These are phyloP conservation scores for Pyrenochaeta sp. DNA, from an alignment of 2,329 filamentous ascomycete species.

Conservation along the genomic window DNA sequence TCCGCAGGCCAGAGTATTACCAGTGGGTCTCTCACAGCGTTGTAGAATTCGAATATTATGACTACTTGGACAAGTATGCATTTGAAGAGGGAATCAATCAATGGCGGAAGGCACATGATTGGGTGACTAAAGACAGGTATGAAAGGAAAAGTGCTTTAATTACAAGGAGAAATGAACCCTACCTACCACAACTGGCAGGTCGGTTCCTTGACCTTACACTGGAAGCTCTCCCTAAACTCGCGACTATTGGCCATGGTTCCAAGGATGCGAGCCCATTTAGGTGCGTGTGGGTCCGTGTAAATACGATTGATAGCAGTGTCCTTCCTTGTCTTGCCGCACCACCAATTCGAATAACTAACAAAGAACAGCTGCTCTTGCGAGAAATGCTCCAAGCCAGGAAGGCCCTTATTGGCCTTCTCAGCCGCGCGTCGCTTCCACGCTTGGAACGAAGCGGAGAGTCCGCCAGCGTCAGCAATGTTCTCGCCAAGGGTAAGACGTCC, in stretches of 20 bases:
- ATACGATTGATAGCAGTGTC: constrained; percentile 65
- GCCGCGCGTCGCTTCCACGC: constrained; percentile 69
- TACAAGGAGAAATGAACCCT: too few relatives aligned
- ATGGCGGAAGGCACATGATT: too few relatives aligned
- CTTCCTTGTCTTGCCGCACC: constrained; percentile 70
- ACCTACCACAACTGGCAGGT: constrained; percentile 73
- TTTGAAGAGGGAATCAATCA: too few relatives aligned
- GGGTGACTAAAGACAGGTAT: too few relatives aligned
- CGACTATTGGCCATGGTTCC: constrained; percentile 72
- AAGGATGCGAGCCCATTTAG: constrained; percentile 63
- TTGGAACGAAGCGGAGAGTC: constrained; percentile 67
- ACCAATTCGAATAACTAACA: constrained; percentile 68
- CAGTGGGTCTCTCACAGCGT: too few relatives aligned
- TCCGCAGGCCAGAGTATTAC: too few relatives aligned
- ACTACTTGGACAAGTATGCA: too few relatives aligned
- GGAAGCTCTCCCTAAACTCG: constrained; percentile 72
- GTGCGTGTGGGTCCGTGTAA: constrained; percentile 71
- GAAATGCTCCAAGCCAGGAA: constrained; percentile 66
- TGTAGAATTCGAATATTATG: too few relatives aligned
- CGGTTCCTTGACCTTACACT: constrained; percentile 70
- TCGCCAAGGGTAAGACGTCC: constrained; percentile 70
- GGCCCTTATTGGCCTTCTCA: constrained; percentile 56
- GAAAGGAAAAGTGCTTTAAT: too few relatives aligned
- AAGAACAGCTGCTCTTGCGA: constrained; percentile 75
- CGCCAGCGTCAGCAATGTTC: constrained; percentile 76